Evolutionary conservation across 768 basidiomycete species (phyloP).

Genomic region (Pisolithus marmoratus): DNA sequence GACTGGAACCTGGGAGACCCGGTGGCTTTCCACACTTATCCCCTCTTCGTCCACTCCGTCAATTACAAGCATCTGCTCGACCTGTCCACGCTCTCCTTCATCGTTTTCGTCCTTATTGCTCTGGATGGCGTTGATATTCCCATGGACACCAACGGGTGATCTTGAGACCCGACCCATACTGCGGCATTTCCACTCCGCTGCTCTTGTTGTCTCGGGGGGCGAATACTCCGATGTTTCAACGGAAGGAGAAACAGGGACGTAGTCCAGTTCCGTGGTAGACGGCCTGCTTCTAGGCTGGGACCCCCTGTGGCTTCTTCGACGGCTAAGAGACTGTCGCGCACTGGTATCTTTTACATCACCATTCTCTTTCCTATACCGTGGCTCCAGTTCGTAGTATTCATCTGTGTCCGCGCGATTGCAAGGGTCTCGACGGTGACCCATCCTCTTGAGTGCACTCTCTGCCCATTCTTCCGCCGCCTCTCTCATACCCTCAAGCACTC

Average conservation of each 20-base stretch:
- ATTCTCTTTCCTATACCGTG: not conserved
- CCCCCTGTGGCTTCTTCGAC: not conserved
- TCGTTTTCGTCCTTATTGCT: not conserved
- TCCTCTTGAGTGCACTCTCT: not conserved
- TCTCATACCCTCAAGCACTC: conserved; percentile 33
- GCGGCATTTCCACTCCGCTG: conserved; percentile 20
- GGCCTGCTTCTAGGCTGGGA: not conserved
- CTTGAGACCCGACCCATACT: not conserved
- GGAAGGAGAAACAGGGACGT: conserved; percentile 9
- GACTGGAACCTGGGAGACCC: too few species aligned
- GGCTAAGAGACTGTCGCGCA: not conserved
- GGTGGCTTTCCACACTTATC: too few species aligned
- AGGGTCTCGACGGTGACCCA: not conserved
- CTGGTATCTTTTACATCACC: not conserved
- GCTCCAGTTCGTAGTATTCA: conserved; percentile 2
- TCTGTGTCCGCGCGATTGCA: not conserved
- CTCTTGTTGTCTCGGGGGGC: conserved; percentile 24
- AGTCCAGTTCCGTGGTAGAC: conserved; percentile 2
- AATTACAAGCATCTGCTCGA: too few species aligned
- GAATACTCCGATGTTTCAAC: conserved; percentile 18
- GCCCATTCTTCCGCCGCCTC: conserved; percentile 29
- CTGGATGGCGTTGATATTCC: not conserved
- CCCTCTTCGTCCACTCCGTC: too few species aligned
- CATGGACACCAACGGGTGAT: not conserved
- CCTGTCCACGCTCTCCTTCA: not conserved